Evolutionary conservation across 2,329 filamentous ascomycete genomes (phyloP).

Genomic region (Nigrospora osmanthi): DNA sequence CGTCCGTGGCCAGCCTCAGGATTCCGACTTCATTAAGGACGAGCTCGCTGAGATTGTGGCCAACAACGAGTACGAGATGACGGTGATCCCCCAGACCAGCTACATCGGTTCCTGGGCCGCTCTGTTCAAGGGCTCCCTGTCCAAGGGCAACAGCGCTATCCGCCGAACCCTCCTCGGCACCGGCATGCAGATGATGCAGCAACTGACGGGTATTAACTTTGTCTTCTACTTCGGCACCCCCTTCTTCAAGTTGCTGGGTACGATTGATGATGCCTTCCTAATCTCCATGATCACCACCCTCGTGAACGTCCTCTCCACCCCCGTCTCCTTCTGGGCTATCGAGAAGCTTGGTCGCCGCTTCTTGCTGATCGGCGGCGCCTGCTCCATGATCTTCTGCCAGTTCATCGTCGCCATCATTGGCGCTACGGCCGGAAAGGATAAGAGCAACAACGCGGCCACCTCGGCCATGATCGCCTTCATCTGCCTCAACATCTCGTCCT

Average conservation of each 20-base stretch:
- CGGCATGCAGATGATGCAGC: conserved; percentile 54
- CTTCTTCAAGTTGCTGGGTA: conserved; percentile 73
- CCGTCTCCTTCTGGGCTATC: conserved; percentile 79
- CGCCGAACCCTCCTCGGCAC: conserved; percentile 49
- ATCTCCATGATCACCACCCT: conserved; percentile 81
- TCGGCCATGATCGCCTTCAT: conserved; percentile 79
- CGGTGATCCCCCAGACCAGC: conserved; percentile 46
- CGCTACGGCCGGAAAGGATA: conserved; percentile 25
- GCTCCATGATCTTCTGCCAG: conserved; percentile 80
- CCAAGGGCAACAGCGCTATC: conserved; percentile 45
- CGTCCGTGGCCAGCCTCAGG: conserved; percentile 56
- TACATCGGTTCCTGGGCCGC: conserved; percentile 54
- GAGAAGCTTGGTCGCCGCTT: conserved; percentile 75
- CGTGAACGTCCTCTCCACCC: conserved; percentile 81
- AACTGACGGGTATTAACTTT: conserved; percentile 68
- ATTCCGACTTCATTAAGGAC: conserved; percentile 58
- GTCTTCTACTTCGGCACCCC: conserved; percentile 83
- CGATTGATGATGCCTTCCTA: conserved; percentile 71
- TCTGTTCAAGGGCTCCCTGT: conserved; percentile 48
- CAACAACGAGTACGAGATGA: conserved; percentile 63
- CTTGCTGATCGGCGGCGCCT: conserved; percentile 70
- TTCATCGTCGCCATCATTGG: conserved; percentile 78
- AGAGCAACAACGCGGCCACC: conserved; percentile 48
- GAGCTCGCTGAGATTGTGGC: conserved; percentile 69
- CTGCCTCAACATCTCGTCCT: conserved; percentile 89